Evolutionary conservation across 116 monocot genomes (phyloP), one percentile per base, ranked within the genome.

Genomic region (Trichopus zeylanicus): DNA sequence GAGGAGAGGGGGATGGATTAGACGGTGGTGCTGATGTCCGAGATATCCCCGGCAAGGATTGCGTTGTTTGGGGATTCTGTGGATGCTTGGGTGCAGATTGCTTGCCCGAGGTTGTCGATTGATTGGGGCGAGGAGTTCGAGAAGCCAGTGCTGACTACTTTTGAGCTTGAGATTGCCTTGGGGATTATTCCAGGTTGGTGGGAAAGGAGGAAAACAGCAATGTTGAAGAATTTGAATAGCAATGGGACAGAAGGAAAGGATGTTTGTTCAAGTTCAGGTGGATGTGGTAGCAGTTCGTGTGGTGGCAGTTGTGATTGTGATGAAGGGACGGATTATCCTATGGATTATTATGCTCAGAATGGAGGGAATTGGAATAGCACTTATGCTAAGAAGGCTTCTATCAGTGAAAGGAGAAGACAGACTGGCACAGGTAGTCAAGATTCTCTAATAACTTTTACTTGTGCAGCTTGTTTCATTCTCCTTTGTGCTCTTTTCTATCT

Each of bases 81-180:
- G n/a, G 91, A 98, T 75, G 97, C 97, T 8, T 98, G 97, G 97
- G 97, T 98, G 62, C 91, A 98, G 68, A 91, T 98, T 59, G 97
- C 97, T 2, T 98, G 97, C 62, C 97, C 97, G 5, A 38, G 97
- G 57, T 71, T 98, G 15, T 98, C 97, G 0, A 98, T 98, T 10
- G 97, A 98, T 69, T 98, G 97, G 97, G 91, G 91, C 0, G 97
- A 98, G 68, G 97, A 85, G 23, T 98, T 98, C 66, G 55, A 58
- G 51, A 98, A 74, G 67, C 97, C 97, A 5, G 10, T 98, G 34
- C 67, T 98, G 58, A 98, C 91, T 0, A 87, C 97, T 18, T 98
- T 98, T 64, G 97, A 98, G 69, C 57, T 91, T 60, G 97, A 98
- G 65, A 78, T 98, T 51, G 87, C 87, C 7, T 34, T 98, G 57